phyloP scores from a whole-genome alignment of 176 grass and related monocot genomes.

The Areca catechu region DNA sequence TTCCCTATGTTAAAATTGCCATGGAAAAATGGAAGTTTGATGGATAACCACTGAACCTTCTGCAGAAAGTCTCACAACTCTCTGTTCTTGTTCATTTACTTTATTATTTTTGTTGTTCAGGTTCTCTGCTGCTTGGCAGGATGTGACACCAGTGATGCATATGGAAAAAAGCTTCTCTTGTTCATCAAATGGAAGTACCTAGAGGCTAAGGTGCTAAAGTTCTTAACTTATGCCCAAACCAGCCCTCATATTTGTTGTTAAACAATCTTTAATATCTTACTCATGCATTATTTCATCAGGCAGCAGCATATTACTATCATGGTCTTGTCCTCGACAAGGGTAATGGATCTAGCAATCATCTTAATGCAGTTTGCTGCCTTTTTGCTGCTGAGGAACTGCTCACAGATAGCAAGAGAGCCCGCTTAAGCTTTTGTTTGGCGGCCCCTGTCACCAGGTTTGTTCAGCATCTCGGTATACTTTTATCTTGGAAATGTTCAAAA shows the following conservation, averaged over 20 bases:
- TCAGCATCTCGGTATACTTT: neutral
- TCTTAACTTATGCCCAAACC: neutral
- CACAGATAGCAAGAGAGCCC: conserved; percentile 67
- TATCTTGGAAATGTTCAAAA: too few species aligned
- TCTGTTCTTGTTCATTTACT: conserved; percentile 6
- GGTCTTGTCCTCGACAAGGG: conserved; percentile 75
- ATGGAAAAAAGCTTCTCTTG: conserved; percentile 73
- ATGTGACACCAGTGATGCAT: conserved; percentile 71
- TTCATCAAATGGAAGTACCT: conserved; percentile 96
- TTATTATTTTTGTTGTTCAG: conserved; percentile 30
- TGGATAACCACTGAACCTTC: too few species aligned
- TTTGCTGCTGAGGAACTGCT: conserved; percentile 75
- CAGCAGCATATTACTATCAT: conserved; percentile 85
- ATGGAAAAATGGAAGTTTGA: too few species aligned
- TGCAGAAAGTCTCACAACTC: too few species aligned
- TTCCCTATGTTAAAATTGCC: too few species aligned
- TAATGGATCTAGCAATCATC: conserved; percentile 46
- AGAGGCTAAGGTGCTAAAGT: conserved; percentile 72
- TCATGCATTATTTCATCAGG: conserved; percentile 32
- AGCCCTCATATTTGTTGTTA: neutral
- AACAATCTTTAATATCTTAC: conserved; percentile 8
- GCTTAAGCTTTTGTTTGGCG: conserved; percentile 82
- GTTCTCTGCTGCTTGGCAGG: conserved; percentile 73
- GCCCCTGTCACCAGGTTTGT: conserved; percentile 69
- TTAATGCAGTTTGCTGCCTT: conserved; percentile 72